phyloP scores from a whole-genome alignment of 257 asterid genomes.

The Solanum acaule region DNA sequence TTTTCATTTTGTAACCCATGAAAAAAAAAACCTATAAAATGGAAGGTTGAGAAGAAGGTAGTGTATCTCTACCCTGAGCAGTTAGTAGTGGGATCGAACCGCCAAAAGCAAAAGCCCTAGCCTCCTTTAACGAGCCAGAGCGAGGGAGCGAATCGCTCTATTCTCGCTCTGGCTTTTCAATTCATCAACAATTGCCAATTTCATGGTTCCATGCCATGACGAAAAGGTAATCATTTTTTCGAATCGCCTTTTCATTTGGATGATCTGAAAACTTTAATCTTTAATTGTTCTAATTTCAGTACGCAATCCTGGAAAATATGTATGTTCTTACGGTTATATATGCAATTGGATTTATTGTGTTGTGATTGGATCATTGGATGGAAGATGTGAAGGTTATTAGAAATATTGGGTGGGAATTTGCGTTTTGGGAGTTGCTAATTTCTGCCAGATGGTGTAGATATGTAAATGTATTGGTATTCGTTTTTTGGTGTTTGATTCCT shows the following conservation, averaged over 20 bases:
- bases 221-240: background rate
- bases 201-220: background rate
- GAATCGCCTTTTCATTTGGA: background rate
- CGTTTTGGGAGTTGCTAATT: background rate
- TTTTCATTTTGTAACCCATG: background rate
- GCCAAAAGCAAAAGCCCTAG: background rate
- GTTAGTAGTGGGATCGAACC: background rate
- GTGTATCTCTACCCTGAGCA: background rate
- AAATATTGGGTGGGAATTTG: background rate
- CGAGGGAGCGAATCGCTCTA: background rate
- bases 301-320: background rate
- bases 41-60: background rate
- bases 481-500: background rate
- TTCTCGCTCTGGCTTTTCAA: constrained; percentile 1
- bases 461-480: background rate
- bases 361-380: background rate
- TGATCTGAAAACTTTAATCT: background rate
- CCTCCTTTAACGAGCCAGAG: background rate
- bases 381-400: background rate
- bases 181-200: background rate
- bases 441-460: background rate
- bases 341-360: background rate
- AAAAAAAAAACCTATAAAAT: background rate
- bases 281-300: background rate
- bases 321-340: background rate